These are phyloP conservation scores for Pilasporangium apinafurcum DNA, from an alignment of 352 stramenopile species.

Conservation along the genomic window DNA sequence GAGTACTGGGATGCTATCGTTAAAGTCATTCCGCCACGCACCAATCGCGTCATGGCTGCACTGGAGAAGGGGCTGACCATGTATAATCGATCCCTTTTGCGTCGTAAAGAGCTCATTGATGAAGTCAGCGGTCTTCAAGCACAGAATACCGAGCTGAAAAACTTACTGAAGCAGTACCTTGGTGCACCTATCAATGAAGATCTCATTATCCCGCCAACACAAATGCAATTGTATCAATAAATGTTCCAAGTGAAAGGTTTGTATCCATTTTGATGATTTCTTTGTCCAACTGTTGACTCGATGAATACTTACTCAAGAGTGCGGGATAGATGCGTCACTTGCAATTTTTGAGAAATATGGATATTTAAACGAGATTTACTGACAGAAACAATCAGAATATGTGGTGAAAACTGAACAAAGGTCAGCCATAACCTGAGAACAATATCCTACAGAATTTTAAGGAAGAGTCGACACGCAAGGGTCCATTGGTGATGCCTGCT, in stretches of 20 bases:
- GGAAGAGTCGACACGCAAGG: too few species aligned
- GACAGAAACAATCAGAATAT: too few species aligned
- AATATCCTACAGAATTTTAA: too few species aligned
- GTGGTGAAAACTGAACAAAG: too few species aligned
- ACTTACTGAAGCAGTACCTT: conserved; percentile 87
- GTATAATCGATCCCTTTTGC: conserved; percentile 79
- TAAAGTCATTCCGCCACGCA: conserved; percentile 64
- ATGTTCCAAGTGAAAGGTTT: conserved; percentile 1
- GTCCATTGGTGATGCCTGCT: too few species aligned
- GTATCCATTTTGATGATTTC: too few species aligned
- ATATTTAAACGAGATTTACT: too few species aligned
- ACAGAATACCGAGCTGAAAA: conserved; percentile 89
- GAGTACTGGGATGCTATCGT: conserved; percentile 79
- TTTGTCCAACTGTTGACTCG: too few species aligned
- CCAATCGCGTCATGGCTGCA: conserved; percentile 68
- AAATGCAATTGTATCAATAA: conserved; percentile 73
- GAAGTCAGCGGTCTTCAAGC: conserved; percentile 68
- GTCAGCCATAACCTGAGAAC: too few species aligned
- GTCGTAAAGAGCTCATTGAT: conserved; percentile 75
- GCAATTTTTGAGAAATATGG: too few species aligned
- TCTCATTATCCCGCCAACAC: conserved; percentile 76
- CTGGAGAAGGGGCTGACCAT: conserved; percentile 79
- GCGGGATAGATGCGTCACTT: too few species aligned
- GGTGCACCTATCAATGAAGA: conserved; percentile 77
- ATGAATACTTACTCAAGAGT: too few species aligned